Evolutionary conservation across 176 grass and related monocot species (phyloP).

Genomic region (Elymus sibiricus): DNA sequence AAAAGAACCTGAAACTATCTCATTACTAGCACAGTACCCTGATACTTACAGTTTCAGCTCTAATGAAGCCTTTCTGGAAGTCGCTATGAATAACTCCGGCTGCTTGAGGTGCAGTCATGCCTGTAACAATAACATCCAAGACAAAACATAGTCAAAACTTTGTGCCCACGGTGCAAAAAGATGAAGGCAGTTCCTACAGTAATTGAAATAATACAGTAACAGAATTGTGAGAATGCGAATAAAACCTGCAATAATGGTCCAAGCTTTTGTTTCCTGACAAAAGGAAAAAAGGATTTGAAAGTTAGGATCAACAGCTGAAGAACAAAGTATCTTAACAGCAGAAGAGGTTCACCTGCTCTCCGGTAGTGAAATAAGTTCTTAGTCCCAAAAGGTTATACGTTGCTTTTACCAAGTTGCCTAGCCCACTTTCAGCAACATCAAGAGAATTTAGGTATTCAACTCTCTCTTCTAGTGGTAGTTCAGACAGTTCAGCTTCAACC

Average conservation of each 20-base stretch:
- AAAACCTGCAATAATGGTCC: conserved; percentile 91
- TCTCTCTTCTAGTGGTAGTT: conserved; percentile 89
- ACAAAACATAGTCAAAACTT: not conserved
- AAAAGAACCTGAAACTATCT: not conserved
- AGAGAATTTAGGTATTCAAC: conserved; percentile 85
- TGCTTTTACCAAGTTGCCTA: conserved; percentile 93
- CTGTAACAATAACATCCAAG: conserved; percentile 27
- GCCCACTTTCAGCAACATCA: conserved; percentile 86
- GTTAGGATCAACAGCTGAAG: conserved; percentile 12
- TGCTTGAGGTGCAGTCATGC: conserved; percentile 98
- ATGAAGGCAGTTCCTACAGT: not conserved
- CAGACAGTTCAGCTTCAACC: conserved; percentile 96
- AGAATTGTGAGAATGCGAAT: not conserved
- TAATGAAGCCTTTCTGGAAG: conserved; percentile 99
- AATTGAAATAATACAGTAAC: not conserved
- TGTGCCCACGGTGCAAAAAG: not conserved
- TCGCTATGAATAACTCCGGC: conserved; percentile 99
- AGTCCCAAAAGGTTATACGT: conserved; percentile 91
- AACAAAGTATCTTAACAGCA: not conserved
- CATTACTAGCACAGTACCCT: not conserved
- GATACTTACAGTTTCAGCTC: conserved; percentile 91
- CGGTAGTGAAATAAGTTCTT: conserved; percentile 96
- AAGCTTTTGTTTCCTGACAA: conserved; percentile 94
- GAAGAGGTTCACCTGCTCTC: conserved; percentile 77
- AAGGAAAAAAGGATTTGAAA: conserved; percentile 8